phyloP scores from a whole-genome alignment of 148 eudicot genomes.

The Oxyria digyna region DNA sequence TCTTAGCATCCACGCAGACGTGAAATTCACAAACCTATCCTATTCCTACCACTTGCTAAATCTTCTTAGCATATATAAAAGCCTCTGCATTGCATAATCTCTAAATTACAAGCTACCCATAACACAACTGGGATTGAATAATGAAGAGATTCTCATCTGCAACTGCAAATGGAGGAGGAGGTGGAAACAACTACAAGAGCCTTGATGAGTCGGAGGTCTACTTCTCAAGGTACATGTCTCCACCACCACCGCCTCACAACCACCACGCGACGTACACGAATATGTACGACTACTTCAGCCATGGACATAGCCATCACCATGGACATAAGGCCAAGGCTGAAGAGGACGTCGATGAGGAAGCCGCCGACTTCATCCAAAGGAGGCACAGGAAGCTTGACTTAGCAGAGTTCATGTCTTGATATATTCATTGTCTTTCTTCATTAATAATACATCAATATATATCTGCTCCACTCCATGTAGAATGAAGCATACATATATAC shows the following conservation, averaged over 20 bases:
- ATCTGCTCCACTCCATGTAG: background rate
- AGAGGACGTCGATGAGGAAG: background rate
- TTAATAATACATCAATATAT: too few species aligned
- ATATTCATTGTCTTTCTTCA: too few species aligned
- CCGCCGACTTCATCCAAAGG: background rate
- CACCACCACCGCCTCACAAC: background rate
- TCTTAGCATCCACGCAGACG: background rate
- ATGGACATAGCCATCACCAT: too few species aligned
- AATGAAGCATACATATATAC: background rate
- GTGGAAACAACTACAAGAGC: background rate
- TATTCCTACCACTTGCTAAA: too few species aligned
- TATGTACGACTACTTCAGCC: background rate
- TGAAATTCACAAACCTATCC: background rate
- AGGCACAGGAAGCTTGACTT: constrained; percentile 4
- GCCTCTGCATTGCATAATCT: background rate
- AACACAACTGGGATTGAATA: background rate
- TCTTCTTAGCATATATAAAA: background rate
- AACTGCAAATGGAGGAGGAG: background rate
- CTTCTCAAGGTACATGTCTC: constrained; percentile 3
- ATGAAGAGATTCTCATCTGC: constrained; percentile 2
- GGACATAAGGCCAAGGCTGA: background rate
- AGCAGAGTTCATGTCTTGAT: background rate
- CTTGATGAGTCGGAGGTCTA: constrained; percentile 7
- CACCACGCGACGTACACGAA: background rate
- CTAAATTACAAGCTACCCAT: background rate